These are phyloP conservation scores for Thecaphora thlaspeos DNA, from an alignment of 1,284 basidiomycete genomes.

Conservation along the genomic window DNA sequence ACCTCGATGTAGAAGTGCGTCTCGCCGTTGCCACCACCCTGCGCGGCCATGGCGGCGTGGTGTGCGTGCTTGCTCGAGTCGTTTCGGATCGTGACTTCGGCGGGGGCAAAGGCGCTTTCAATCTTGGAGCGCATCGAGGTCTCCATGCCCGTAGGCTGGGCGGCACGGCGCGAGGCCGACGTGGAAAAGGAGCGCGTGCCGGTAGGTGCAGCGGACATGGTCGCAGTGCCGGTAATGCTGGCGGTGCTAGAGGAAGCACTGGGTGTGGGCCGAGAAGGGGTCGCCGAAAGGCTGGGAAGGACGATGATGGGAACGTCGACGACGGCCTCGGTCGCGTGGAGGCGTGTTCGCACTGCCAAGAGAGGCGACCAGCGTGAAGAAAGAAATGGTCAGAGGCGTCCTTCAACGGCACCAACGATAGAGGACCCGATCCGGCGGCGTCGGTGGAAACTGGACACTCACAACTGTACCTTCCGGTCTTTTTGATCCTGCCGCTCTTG, in stretches of 20 bases:
- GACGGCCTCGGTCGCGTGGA: too few species aligned
- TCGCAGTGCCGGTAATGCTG: too few species aligned
- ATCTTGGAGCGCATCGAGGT: conserved; percentile 42
- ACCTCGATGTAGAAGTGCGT: conserved; percentile 56
- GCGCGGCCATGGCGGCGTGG: conserved; percentile 57
- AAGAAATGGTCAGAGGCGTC: too few species aligned
- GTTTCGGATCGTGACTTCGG: conserved; percentile 42
- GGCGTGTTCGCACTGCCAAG: too few species aligned
- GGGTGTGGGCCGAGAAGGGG: too few species aligned
- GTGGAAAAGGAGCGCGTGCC: conserved; percentile 4
- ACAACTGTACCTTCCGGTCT: conserved; percentile 16
- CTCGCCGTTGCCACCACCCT: conserved; percentile 54
- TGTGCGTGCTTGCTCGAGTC: conserved; percentile 53
- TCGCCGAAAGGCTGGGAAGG: too few species aligned
- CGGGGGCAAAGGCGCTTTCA: conserved; percentile 26
- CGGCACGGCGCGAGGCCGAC: neutral
- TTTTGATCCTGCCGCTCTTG: conserved; percentile 27
- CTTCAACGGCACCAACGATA: too few species aligned
- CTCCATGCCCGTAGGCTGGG: conserved; percentile 25
- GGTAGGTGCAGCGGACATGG: neutral
- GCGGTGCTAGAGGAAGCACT: too few species aligned
- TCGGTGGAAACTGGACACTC: neutral
- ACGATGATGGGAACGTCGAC: too few species aligned
- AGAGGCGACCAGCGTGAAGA: too few species aligned
- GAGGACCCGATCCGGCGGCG: neutral